Evolutionary conservation across 2,329 filamentous ascomycete genomes (phyloP).

Genomic region (Cryphonectria carpinicola): DNA sequence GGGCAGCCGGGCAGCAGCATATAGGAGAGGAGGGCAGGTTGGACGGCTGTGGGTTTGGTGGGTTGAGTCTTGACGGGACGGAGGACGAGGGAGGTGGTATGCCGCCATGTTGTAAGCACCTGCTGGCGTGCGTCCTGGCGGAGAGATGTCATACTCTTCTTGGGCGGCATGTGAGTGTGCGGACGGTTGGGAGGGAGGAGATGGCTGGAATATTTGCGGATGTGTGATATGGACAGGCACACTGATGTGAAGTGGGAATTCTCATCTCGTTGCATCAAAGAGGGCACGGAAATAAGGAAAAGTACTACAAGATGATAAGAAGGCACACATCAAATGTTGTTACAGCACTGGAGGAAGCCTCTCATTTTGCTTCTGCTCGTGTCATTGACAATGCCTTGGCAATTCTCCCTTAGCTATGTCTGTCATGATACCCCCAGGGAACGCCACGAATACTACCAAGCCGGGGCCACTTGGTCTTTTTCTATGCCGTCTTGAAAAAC

Average conservation of each 20-base stretch:
- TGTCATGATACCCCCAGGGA: constrained; percentile 27
- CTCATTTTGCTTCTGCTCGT: constrained; percentile 20
- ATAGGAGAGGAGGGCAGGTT: constrained; percentile 9
- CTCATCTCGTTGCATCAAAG: too few relatives aligned
- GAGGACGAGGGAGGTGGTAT: constrained; percentile 31
- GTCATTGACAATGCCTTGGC: constrained; percentile 23
- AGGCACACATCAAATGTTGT: background rate
- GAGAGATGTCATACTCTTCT: constrained; percentile 66
- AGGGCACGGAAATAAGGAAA: background rate
- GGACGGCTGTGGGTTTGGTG: constrained; percentile 50
- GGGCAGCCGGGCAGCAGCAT: background rate
- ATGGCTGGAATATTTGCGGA: constrained; percentile 70
- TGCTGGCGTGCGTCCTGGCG: constrained; percentile 80
- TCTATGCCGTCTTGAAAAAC: constrained; percentile 31
- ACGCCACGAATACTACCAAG: constrained; percentile 34
- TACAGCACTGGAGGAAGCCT: background rate
- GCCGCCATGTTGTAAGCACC: constrained; percentile 79
- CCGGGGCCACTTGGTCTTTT: constrained; percentile 21
- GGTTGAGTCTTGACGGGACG: constrained; percentile 46
- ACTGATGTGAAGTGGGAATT: background rate
- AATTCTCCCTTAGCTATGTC: constrained; percentile 18
- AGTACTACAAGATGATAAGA: background rate
- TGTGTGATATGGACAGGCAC: constrained; percentile 34
- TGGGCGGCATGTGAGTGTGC: constrained; percentile 58
- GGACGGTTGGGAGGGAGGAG: constrained; percentile 63